Conservation (phyloP, 441 rosid species). For the Corymbia calophylla region DNA sequence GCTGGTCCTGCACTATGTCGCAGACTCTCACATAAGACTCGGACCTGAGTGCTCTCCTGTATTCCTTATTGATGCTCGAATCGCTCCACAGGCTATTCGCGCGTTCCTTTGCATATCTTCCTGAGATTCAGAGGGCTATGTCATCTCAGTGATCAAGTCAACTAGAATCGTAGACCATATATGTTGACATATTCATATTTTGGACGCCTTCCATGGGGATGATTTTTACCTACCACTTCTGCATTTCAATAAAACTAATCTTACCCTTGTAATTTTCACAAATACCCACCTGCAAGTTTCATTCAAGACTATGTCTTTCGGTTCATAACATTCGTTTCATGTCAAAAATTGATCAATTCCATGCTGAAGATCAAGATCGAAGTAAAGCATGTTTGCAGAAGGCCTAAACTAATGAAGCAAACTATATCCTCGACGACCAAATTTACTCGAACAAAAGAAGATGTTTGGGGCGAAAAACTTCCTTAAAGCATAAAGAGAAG, state of each 20-base stretch:
- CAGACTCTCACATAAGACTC: slow-evolving; percentile 54
- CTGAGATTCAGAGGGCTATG: slow-evolving; percentile 16
- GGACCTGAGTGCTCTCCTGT: slow-evolving; percentile 73
- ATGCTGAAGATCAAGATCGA: not conserved
- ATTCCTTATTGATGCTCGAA: slow-evolving; percentile 54
- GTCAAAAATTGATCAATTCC: not conserved
- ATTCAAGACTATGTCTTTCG: not conserved
- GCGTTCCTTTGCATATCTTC: slow-evolving; percentile 20
- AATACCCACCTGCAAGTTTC: not conserved
- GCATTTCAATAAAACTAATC: not conserved
- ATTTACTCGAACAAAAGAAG: not conserved
- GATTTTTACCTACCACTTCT: not conserved
- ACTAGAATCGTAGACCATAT: not conserved
- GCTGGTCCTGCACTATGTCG: slow-evolving; percentile 45
- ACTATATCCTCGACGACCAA: not conserved
- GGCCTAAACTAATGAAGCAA: not conserved
- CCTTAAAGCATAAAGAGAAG: not conserved
- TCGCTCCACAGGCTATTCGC: slow-evolving; percentile 24
- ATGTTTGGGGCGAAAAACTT: not conserved
- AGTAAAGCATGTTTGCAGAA: not conserved
- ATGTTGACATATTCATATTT: not conserved
- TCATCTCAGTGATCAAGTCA: not conserved
- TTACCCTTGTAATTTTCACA: not conserved
- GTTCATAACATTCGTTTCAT: not conserved
- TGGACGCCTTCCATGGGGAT: not conserved